phyloP scores from a whole-genome alignment of 495 filamentous ascomycete genomes.

The Hypoxylon crocopeplum region DNA sequence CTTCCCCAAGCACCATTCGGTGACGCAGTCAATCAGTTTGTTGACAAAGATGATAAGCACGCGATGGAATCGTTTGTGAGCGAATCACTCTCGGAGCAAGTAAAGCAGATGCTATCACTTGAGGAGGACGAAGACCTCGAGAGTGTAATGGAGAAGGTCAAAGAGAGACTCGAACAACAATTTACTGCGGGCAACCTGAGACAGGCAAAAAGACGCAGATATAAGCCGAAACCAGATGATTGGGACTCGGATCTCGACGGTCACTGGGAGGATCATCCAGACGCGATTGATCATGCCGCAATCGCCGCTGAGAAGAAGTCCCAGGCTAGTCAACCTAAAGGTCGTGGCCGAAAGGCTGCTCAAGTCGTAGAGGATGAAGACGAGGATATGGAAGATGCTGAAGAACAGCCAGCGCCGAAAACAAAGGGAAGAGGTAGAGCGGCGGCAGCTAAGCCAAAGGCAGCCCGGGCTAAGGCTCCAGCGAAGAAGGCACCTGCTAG shows the following conservation, averaged over 20 bases:
- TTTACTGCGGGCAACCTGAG: slow-evolving; percentile 73
- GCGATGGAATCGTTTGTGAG: slow-evolving; percentile 90
- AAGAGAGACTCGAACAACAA: slow-evolving; percentile 70
- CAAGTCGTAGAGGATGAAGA: slow-evolving; percentile 47
- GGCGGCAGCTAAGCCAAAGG: slow-evolving; percentile 54
- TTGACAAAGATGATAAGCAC: slow-evolving; percentile 94
- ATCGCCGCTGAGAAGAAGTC: slow-evolving; percentile 52
- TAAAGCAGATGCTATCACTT: slow-evolving; percentile 75
- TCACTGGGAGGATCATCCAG: slow-evolving; percentile 79
- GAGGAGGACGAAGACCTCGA: slow-evolving; percentile 73
- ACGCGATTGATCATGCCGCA: slow-evolving; percentile 63
- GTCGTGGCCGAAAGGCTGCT: slow-evolving; percentile 35
- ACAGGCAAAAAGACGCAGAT: slow-evolving; percentile 58
- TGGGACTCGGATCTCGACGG: slow-evolving; percentile 93
- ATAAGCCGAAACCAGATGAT: slow-evolving; percentile 75
- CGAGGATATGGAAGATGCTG: slow-evolving; percentile 46
- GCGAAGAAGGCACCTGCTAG: slow-evolving; percentile 43
- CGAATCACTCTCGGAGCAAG: slow-evolving; percentile 75
- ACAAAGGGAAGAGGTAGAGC: slow-evolving; percentile 48
- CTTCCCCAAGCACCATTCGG: slow-evolving; percentile 89
- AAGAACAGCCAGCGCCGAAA: slow-evolving; percentile 35
- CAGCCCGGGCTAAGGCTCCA: slow-evolving; percentile 36
- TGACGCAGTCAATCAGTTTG: slow-evolving; percentile 91
- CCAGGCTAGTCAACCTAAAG: slow-evolving; percentile 41
- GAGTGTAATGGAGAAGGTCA: slow-evolving; percentile 73